Evolutionary conservation across 129 eudicot species (phyloP).

Genomic region (Chrysanthemum makinoi): DNA sequence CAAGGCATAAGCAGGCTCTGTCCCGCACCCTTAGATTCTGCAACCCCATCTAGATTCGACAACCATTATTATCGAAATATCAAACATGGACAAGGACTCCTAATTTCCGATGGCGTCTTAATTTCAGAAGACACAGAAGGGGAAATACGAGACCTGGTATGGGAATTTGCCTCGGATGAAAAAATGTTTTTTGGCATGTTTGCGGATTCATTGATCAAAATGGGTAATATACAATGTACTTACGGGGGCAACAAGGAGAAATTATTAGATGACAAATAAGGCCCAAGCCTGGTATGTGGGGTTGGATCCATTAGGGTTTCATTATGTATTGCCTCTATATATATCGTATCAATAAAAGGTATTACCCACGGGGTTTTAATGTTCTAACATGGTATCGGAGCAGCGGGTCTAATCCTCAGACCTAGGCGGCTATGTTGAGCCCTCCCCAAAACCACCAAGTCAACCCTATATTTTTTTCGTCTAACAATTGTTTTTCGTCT

Average conservation of each 20-base stretch:
- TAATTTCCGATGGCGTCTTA: constrained; percentile 50
- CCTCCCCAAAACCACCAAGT: too few species aligned
- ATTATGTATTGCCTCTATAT: too few species aligned
- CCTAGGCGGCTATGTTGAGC: too few species aligned
- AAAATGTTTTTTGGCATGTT: constrained; percentile 41
- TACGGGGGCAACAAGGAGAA: constrained; percentile 44
- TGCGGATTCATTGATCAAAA: constrained; percentile 49
- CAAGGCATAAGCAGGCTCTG: background rate
- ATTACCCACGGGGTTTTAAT: too few species aligned
- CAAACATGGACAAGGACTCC: constrained; percentile 44
- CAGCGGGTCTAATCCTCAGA: constrained; percentile 60
- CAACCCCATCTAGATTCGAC: constrained; percentile 47
- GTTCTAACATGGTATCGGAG: too few species aligned
- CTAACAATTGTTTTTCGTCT: too few species aligned
- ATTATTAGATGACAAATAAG: constrained; percentile 18
- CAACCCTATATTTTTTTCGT: too few species aligned
- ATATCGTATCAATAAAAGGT: too few species aligned
- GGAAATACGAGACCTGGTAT: constrained; percentile 43
- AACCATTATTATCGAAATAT: constrained; percentile 51
- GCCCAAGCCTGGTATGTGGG: too few species aligned
- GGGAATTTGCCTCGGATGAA: constrained; percentile 47
- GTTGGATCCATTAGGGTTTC: too few species aligned
- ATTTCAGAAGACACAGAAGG: constrained; percentile 38
- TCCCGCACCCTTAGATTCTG: constrained; percentile 44
- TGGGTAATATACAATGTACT: constrained; percentile 53